Evolutionary conservation across 2,329 filamentous ascomycete species (phyloP), one percentile per base, ranked within the genome.

Genomic region (Alternaria hordeiaustralica): DNA sequence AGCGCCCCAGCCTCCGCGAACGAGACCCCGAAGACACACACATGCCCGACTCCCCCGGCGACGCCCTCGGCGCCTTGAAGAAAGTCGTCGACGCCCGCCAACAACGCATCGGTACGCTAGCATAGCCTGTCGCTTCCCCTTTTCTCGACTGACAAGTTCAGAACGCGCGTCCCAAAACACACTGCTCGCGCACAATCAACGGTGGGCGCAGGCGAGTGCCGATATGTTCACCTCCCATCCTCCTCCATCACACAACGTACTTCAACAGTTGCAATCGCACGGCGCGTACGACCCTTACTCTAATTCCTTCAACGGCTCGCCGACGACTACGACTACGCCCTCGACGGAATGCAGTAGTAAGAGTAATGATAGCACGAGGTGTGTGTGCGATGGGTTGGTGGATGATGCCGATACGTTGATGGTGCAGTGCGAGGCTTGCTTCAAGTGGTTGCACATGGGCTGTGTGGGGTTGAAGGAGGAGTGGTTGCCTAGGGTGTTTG

Each of bases 361-460:
- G 20, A 84, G 83, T 64, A 83, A 79, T 64, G 84, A 84, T 36
- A 78, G 71, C 58, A 88, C 87, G 10, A 83, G 87, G 41, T 90
- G 88, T 74, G 76, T 88, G 25, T 90, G 88, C 71, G 84, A 85
- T 55, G 83, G 84, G 15, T 79, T 50, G 13, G 56, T 60, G 1
- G 61, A 82, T 55, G 84, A 86, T 44, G 87, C 84, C 58, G 86
- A 84, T 21, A 83, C 84, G 68, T 75, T 85, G 28, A 87, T 90
- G 84, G 84, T 90, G 50, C 87, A 89, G 79, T 90, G 88, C 78
- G 86, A 87, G 75, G 87, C 85, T 23, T 90, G 88, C 78, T 85
- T 82, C n/a, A 87, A 89, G 69, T 90, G 87, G 85, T 80, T 88
- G 28, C 88, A 90, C 70, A 85, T 85, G 30, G 81, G 82, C 58